A percentile compares a stretch with the other conserved stretches of the same genome.
These are phyloP conservation scores for Coprinopsis cinerea DNA, from an alignment of 768 basidiomycete genomes.

Conservation along the genomic window DNA sequence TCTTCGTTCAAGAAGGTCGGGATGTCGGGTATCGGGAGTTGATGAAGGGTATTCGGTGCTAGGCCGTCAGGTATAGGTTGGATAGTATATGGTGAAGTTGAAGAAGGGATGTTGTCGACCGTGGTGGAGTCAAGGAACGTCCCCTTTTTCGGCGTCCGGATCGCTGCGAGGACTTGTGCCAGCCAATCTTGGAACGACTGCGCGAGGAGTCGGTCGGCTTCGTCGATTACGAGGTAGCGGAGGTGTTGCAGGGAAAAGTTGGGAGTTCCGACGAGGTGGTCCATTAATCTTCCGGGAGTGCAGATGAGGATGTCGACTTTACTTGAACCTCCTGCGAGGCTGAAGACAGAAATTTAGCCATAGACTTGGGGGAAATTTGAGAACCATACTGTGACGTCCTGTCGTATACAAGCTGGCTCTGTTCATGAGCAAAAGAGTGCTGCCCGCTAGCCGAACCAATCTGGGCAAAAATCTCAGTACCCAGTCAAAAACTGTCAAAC, in stretches of 20 bases:
- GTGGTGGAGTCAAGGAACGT: not conserved
- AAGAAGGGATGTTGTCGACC: not conserved
- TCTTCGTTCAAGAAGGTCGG: slow-evolving; percentile 52
- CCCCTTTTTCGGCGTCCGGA: slow-evolving; percentile 27
- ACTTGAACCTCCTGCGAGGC: slow-evolving; percentile 80
- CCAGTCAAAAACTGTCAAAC: not conserved
- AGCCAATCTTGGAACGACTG: slow-evolving; percentile 98
- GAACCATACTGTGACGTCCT: slow-evolving; percentile 41
- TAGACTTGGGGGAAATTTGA: slow-evolving; percentile 15
- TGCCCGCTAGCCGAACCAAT: slow-evolving; percentile 87
- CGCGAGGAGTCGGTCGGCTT: slow-evolving; percentile 91
- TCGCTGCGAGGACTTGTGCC: slow-evolving; percentile 73
- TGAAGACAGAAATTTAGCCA: slow-evolving; percentile 19
- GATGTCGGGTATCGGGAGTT: slow-evolving; percentile 32
- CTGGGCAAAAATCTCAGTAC: slow-evolving; percentile 21
- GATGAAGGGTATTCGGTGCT: slow-evolving; percentile 52
- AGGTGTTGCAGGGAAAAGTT: slow-evolving; percentile 93
- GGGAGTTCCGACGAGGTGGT: slow-evolving; percentile 82
- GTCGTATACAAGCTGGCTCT: slow-evolving; percentile 70
- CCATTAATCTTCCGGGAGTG: slow-evolving; percentile 92
- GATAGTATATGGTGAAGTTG: not conserved
- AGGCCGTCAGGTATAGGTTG: slow-evolving; percentile 44
- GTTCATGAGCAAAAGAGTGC: slow-evolving; percentile 91
- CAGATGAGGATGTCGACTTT: slow-evolving; percentile 92
- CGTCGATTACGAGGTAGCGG: slow-evolving; percentile 95